These are phyloP conservation scores for Aspergillus kassunensis DNA, from an alignment of 495 filamentous ascomycete genomes.

Conservation along the genomic window DNA sequence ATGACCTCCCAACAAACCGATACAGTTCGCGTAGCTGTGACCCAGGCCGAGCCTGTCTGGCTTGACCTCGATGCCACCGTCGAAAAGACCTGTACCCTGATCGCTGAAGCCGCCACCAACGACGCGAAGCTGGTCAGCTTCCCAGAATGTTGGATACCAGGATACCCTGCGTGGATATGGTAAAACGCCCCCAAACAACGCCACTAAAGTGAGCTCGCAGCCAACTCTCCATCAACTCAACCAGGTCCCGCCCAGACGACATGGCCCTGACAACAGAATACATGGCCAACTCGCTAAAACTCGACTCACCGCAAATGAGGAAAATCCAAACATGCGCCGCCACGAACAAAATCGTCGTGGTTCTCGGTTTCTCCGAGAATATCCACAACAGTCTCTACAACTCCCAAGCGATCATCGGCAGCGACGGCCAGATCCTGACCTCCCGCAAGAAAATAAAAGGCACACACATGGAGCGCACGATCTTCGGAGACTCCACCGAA, in stretches of 20 bases:
- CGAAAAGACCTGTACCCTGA: conserved; percentile 47
- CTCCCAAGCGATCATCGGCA: conserved; percentile 48
- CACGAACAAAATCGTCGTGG: conserved; percentile 43
- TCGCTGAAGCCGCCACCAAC: conserved; percentile 48
- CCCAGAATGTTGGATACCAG: conserved; percentile 53
- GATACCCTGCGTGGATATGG: conserved; percentile 60
- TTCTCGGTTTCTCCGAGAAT: conserved; percentile 53
- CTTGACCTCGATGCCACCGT: conserved; percentile 47
- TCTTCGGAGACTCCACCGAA: conserved; percentile 54
- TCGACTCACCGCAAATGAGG: conserved; percentile 45
- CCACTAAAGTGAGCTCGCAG: no score
- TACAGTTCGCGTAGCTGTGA: conserved; percentile 41
- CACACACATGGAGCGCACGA: conserved; percentile 59
- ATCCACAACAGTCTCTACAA: conserved; percentile 50
- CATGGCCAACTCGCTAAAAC: conserved; percentile 46
- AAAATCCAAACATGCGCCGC: conserved; percentile 38
- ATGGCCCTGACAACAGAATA: conserved; percentile 39
- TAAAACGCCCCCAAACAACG: conserved; percentile 21
- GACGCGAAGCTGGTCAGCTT: conserved; percentile 52
- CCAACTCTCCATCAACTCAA: neutral
- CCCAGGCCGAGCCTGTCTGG: conserved; percentile 53
- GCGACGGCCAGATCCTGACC: conserved; percentile 41
- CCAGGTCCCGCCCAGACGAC: conserved; percentile 45
- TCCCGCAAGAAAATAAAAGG: conserved; percentile 55
- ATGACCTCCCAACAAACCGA: neutral